Conservation (phyloP, 2,329 filamentous ascomycete species). For the Arthrocladium fulminans region DNA sequence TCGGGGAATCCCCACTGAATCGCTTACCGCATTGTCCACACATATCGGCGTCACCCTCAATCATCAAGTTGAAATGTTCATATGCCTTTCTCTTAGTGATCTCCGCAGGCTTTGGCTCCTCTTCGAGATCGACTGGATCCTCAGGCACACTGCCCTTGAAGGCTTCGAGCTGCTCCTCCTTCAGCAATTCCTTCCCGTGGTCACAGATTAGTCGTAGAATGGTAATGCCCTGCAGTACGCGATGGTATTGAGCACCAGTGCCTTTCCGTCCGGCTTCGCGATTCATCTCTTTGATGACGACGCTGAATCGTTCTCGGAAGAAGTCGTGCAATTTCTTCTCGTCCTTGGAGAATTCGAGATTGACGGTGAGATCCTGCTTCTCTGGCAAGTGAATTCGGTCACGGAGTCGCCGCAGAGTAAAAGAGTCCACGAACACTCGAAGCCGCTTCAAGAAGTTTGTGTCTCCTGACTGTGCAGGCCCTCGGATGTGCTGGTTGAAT, state of each 20-base stretch:
- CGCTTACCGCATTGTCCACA: conserved; percentile 63
- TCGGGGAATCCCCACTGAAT: conserved; percentile 41
- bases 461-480: conserved; percentile 79
- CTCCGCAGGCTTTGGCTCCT: conserved; percentile 50
- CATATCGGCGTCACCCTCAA: conserved; percentile 65
- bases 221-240: conserved; percentile 84
- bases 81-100: conserved; percentile 67
- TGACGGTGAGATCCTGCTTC: conserved; percentile 62
- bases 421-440: conserved; percentile 82
- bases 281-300: conserved; percentile 68
- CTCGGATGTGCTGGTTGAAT: conserved; percentile 72
- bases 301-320: conserved; percentile 72
- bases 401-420: conserved; percentile 84
- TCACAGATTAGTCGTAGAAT: conserved; percentile 84
- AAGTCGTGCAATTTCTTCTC: conserved; percentile 74
- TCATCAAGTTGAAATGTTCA: conserved; percentile 74
- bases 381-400: conserved; percentile 77
- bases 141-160: conserved; percentile 74
- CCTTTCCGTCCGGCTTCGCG: conserved; percentile 59
- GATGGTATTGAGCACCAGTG: conserved; percentile 60
- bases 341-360: conserved; percentile 63
- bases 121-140: conserved; percentile 81
- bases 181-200: conserved; percentile 84
- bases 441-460: conserved; percentile 75
- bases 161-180: conserved; percentile 69